Evolutionary conservation across 2,329 filamentous ascomycete species (phyloP), one percentile per base, ranked within the genome.

Genomic region (Calonectria hawksworthii): DNA sequence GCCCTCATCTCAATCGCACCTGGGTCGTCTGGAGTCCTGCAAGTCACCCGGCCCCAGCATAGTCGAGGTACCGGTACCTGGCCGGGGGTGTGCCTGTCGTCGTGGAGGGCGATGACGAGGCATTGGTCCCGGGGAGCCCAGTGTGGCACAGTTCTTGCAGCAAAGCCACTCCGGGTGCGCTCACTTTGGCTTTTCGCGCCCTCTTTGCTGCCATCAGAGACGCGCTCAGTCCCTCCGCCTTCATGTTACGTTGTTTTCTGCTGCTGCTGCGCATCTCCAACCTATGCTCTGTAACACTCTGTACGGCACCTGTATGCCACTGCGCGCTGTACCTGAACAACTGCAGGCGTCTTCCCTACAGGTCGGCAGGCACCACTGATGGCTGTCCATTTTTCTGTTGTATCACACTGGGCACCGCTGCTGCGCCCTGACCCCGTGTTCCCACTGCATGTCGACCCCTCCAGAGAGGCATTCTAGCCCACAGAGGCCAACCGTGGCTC

Each of bases 101-200:
- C 74, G 72, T 77, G 74, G 77, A 75, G 79, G 82, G 81, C 80
- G 85, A 86, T 86, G 85, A 86, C 85, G 85, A 86, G 84, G 84
- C 85, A 85, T 81, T 81, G 80, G 78, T 80, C 65, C 70, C 68
- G 73, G 70, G 61, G 72, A 73, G 71, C 54, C 68, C 68, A 79
- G 78, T 76, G 79, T 80, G 79, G 79, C 79, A 80, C 79, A 80
- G 79, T 77, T 36, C 34, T 70, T 70, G 36, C 30, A 70, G 64
- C 79, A 77, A 72, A 80, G 79, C 79, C 79, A 80, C 79, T 75
- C 56, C 73, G 23, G 66, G 56, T 59, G 56, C 41, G 70, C 56
- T 70, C 69, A 34, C 56, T 75, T 44, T 56, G 63, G 30, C 54
- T 59, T 65, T 68, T 59, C 75, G 69, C 71, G 78, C 68, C 68